Evolutionary conservation across 140 eudicot genomes (phyloP).

Genomic region (Bidens hawaiensis): DNA sequence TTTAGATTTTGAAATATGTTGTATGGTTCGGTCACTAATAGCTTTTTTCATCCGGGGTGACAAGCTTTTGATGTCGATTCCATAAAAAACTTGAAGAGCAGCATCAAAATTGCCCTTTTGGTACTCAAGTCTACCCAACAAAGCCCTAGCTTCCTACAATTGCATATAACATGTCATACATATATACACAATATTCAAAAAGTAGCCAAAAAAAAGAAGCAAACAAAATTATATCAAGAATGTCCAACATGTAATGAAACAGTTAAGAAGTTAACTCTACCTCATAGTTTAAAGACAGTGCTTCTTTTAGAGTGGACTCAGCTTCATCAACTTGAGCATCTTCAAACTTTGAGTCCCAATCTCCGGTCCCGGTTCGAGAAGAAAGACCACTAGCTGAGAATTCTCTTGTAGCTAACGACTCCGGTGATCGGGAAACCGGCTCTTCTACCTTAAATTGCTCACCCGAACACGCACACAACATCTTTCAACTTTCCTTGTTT

Average conservation of each 20-base stretch:
- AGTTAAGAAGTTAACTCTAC: constrained; percentile 39
- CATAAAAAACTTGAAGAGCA: constrained; percentile 92
- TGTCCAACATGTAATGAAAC: background rate
- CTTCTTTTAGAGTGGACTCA: constrained; percentile 89
- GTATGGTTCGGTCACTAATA: constrained; percentile 55
- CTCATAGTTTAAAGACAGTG: constrained; percentile 89
- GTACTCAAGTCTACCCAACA: constrained; percentile 95
- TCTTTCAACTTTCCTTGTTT: constrained; percentile 16
- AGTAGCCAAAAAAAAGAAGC: constrained; percentile 9
- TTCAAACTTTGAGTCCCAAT: constrained; percentile 77
- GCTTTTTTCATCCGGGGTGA: constrained; percentile 70
- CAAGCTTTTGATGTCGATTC: constrained; percentile 69
- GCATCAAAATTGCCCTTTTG: constrained; percentile 89
- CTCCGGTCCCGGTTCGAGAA: constrained; percentile 66
- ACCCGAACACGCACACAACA: constrained; percentile 98
- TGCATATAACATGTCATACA: constrained; percentile 11
- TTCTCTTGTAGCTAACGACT: constrained; percentile 88
- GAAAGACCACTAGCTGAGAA: constrained; percentile 79
- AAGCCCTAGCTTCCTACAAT: constrained; percentile 95
- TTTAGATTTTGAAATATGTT: constrained; percentile 44
- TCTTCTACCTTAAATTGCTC: constrained; percentile 96
- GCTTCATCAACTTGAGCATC: constrained; percentile 98
- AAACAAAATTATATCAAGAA: background rate
- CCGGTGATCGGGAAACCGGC: constrained; percentile 69
- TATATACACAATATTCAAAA: constrained; percentile 6